Evolutionary conservation across 2,329 filamentous ascomycete species (phyloP).

Genomic region (Apiospora arundinis): DNA sequence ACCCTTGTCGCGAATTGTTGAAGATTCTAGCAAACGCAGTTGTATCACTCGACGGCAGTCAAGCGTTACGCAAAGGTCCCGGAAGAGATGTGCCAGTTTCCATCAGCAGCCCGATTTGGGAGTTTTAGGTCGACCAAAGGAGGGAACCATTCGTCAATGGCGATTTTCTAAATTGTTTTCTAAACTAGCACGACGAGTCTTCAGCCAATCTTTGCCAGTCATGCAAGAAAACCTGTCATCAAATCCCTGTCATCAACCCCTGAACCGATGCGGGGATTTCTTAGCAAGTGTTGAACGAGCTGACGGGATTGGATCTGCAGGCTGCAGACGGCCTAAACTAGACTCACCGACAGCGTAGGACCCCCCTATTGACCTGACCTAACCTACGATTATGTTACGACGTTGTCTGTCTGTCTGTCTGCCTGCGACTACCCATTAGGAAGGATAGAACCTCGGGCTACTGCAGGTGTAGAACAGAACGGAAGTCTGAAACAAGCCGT

Average conservation of each 20-base stretch:
- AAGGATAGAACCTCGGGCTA: not conserved
- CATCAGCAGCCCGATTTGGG: constrained; percentile 1
- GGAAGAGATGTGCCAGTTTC: not conserved
- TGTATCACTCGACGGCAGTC: constrained; percentile 6
- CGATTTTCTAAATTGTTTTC: constrained; percentile 2
- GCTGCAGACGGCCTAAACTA: not conserved
- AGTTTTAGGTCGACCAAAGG: not conserved
- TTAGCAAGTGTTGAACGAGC: not conserved
- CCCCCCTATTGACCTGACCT: not conserved
- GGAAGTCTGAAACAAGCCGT: not conserved
- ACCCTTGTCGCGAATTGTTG: constrained; percentile 1
- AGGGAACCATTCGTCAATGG: not conserved
- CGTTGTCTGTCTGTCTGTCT: not conserved
- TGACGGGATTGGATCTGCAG: not conserved
- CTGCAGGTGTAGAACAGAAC: constrained; percentile 3
- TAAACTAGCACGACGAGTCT: not conserved
- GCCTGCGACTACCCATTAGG: not conserved
- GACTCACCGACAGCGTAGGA: constrained; percentile 1
- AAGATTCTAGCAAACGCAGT: not conserved
- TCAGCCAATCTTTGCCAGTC: not conserved
- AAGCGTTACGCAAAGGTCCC: constrained; percentile 3
- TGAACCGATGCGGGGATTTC: constrained; percentile 7
- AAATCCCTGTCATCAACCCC: not conserved
- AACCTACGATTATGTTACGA: not conserved
- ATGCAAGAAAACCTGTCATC: not conserved